Conservation (phyloP, 2,329 filamentous ascomycete species). For the Eutypella sp. region DNA sequence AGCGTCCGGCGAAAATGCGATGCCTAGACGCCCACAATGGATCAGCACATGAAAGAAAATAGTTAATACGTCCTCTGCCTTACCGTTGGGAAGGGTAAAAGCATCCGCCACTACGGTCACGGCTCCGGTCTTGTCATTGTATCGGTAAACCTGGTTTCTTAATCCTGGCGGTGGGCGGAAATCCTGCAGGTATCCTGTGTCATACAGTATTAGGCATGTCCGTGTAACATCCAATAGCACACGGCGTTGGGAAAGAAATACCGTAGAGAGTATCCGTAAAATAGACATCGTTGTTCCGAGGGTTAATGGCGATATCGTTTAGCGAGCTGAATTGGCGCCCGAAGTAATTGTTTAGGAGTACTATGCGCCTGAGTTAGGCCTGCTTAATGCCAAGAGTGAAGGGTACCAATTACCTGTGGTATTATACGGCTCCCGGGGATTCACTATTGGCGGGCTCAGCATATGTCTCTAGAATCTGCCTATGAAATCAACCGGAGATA, state of each 20-base stretch:
- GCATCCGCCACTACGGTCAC: conserved; percentile 53
- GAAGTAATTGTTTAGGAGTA: conserved; percentile 54
- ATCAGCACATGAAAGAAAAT: neutral
- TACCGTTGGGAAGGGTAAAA: conserved; percentile 50
- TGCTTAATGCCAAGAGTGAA: neutral
- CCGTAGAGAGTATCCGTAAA: conserved; percentile 61
- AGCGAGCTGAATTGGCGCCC: conserved; percentile 56
- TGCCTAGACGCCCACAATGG: conserved; percentile 26
- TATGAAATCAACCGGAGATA: neutral
- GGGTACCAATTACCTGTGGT: conserved; percentile 34
- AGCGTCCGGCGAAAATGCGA: conserved; percentile 52
- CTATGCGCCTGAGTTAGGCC: conserved; percentile 18
- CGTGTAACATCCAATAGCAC: neutral
- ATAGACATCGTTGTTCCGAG: conserved; percentile 53
- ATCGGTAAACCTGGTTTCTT: conserved; percentile 55
- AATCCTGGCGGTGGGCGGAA: conserved; percentile 50
- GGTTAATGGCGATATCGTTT: conserved; percentile 52
- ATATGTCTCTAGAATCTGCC: neutral
- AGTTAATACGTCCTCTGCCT: conserved; percentile 1
- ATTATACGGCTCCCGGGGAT: conserved; percentile 43
- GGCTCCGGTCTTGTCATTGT: conserved; percentile 44
- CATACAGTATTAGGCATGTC: neutral
- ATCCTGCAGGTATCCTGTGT: conserved; percentile 42
- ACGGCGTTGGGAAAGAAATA: neutral
- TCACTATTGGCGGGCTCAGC: conserved; percentile 21